A percentile compares a stretch with the other conserved stretches of the same genome.
These are phyloP conservation scores for Schizonepeta tenuifolia DNA, from an alignment of 257 asterid genomes.

Conservation along the genomic window DNA sequence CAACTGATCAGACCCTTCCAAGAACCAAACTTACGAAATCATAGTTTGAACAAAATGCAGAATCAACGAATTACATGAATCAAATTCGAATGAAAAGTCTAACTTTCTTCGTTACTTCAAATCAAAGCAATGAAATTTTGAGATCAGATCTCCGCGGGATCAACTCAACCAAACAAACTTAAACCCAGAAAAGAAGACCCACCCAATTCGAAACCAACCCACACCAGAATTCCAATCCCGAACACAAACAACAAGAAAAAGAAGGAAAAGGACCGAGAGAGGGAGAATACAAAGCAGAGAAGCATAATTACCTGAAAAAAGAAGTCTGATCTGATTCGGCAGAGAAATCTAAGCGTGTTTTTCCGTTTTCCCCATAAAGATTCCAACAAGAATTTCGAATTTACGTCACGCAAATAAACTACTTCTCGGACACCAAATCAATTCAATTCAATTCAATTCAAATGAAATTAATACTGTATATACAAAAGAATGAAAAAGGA, in stretches of 20 bases:
- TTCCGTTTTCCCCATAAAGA: conserved; percentile 19
- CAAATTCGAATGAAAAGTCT: conserved; percentile 19
- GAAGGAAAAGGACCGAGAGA: background rate
- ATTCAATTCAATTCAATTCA: background rate
- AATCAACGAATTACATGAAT: conserved; percentile 19
- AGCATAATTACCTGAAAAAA: conserved; percentile 35
- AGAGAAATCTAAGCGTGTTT: conserved; percentile 25
- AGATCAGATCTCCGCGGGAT: conserved; percentile 45
- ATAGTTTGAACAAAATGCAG: conserved; percentile 17
- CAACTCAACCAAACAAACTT: conserved; percentile 30
- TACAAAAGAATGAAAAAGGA: background rate
- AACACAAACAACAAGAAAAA: background rate
- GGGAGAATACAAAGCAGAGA: background rate
- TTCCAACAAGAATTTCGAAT: conserved; percentile 34
- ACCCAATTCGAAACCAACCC: conserved; percentile 9
- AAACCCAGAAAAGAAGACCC: background rate
- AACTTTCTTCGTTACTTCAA: conserved; percentile 19
- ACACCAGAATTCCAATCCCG: conserved; percentile 2
- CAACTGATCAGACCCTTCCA: conserved; percentile 26
- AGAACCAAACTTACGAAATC: background rate
- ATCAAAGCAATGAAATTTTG: conserved; percentile 12
- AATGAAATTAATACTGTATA: no score
- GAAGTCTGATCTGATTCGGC: conserved; percentile 21
- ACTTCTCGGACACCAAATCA: background rate
- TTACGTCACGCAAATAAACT: conserved; percentile 44